Evolutionary conservation across 164 flowering plant genomes (phyloP), one percentile per base, ranked within the genome.

Genomic region (Vitis vinifera): DNA sequence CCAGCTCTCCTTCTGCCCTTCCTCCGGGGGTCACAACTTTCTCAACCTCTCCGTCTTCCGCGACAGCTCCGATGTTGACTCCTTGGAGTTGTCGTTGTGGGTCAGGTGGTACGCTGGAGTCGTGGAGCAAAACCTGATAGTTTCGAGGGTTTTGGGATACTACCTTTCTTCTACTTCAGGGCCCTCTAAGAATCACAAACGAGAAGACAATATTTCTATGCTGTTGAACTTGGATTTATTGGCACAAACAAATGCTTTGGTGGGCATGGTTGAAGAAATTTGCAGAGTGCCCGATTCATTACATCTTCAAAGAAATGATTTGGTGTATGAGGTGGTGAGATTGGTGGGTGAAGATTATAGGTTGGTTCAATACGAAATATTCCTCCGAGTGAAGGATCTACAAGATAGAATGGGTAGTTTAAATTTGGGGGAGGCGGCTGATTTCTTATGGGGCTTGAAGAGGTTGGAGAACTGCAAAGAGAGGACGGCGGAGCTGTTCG

Each of bases 41-140:
- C 88, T 92, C n/a, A 88, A 89, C 57, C 81, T 92, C 62, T 81
- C 95, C 12, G 65, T 47, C 59, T 92, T 90, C 71, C 83, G 82
- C 0, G 92, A 89, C 66, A 23, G 73, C 50, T 77, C 85, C 12
- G 77, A 69, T 57, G 75, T 76, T 0, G 80, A 78, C 16, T 53
- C 80, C 8, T 79, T 80, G 86, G 84, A 76, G 19, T 50, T 88
- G 15, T 86, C 90, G 9, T 70, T 78, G 0, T 90, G 93, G 89
- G 87, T 88, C 2, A 68, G 94, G 62, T 92, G 90, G 91, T 88
- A 88, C 71, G 91, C 90, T 0, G 58, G 73, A 0, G 69, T 79
- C 49, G 69, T 90, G 15, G 97, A 92, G 53, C 85, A 74, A 13
- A 76, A 77, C 17, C 59, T 90, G 3, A 74, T 65, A 5, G 79